Evolutionary conservation across 2,329 filamentous ascomycete genomes (phyloP), one percentile per base, ranked within the genome.

Genomic region (Cladophialophora carrionii): DNA sequence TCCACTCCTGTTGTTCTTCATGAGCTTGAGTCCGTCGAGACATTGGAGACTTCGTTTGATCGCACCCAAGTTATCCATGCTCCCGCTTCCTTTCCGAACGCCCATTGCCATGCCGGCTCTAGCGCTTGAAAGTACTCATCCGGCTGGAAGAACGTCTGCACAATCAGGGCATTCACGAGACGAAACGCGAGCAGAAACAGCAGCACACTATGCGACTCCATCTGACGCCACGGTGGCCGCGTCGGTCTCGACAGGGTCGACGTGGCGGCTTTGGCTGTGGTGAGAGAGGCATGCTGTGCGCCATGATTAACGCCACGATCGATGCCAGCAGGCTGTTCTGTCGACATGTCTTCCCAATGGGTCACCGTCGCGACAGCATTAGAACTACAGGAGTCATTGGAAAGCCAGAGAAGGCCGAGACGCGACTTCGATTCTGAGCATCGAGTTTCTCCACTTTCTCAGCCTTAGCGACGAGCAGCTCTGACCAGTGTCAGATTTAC

Each of bases 101-200:
- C 90, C 62, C 95, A 84, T 72, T 88, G 83, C 93, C 94, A 98
- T 71, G 95, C 95, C 60, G 95, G 94, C 80, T 99, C 95, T 52
- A 98, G 85, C 1, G 92, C 90, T 76, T 99, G 95, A 74, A 95
- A 99, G 81, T 91, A 98, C 78, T 99, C 95, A 80, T 99, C 95
- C 31, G 95, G 95, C 78, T 99, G 95, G 80, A 99, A 99, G 77
- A 97, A 99, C 22, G 95, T 98, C 70, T 86, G 83, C 63, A 96
- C 82, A 68, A 83, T 87, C 72, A 95, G 82, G 34, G 92, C 88
- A 79, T 96, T 96, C 75, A 90, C 76, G 69, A 94, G 83, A 61
- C 95, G 91, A 68, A 96, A 85, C 48, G 86, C 82, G 70, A 97
- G 56, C 20, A 82, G 74, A 61, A 75, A 76, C 24, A 80, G 72